Base-by-base conservation (phyloP, 495 filamentous ascomycete species). In the Penicillium fimorum region DNA sequence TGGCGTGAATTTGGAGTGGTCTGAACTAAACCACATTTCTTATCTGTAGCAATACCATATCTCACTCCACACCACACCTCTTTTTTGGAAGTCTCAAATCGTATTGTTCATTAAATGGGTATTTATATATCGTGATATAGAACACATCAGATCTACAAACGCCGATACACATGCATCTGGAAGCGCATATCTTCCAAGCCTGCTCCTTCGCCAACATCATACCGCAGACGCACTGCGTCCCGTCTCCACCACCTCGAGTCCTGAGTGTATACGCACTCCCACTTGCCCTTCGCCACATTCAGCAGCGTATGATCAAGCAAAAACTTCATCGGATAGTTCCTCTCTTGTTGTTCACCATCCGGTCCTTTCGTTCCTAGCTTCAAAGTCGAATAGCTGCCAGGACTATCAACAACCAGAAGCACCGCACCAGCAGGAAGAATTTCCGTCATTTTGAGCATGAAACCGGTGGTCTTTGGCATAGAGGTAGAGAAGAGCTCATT, bases 281-380 rank as follows among this genome's bases (percentile, higher is more conserved):
- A 97, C 32, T 67, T 75, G 18, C 71, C 75, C 59, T 70, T 60
- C 11, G 76, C 71, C 17, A 76, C 70, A 5, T 72, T 74, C 3
- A 94, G 72, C 13, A 98, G 63, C 3, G 90, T 87, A 68, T 92
- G 85, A 66, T 97, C 91, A 10, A 98, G 74, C 15, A 98, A 77
- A 84, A 92, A 96, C 60, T 87, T 85, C 92, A 97, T 97, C 0
- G 92, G 91, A 70, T 97, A 98, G 40, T 78, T 82, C 57, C 88
- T 90, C 57, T 84, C 80, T 45, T 79, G 77, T 22, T 43, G 45
- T 27, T 56, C 58, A 4, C 64, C 63, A 5, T 55, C 65, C 50
- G 47, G 54, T 13, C 15, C 66, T 57, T 76, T 81, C 5, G 25
- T 7, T 4, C 82, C 82, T 1, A 96, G 61, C 3, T 78, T 79